These are phyloP conservation scores for Leishmania turanica DNA, from an alignment of 208 protist species.

Conservation along the genomic window DNA sequence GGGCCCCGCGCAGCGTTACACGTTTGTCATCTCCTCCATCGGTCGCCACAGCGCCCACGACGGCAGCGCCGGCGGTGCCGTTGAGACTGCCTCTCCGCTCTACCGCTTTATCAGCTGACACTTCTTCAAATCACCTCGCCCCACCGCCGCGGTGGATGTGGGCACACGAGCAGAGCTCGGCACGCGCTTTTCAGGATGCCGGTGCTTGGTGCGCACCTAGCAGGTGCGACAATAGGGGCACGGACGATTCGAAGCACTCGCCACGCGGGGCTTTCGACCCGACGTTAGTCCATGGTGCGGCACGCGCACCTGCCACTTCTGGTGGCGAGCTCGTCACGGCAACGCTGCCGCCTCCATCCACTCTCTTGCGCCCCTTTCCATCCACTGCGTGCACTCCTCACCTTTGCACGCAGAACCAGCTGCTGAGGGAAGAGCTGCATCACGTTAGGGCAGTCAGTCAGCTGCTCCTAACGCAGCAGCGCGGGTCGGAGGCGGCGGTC, in stretches of 20 bases:
- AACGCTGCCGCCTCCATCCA: background rate
- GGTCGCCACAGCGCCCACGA: background rate
- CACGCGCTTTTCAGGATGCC: background rate
- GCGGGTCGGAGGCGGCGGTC: conserved; percentile 15
- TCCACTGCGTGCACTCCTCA: background rate
- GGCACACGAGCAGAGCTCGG: background rate
- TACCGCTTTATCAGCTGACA: background rate
- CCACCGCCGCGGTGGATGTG: background rate
- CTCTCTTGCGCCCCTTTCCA: background rate
- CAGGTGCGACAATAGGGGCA: background rate
- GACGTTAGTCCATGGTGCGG: background rate
- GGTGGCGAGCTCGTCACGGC: background rate
- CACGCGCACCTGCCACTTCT: background rate
- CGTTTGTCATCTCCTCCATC: conserved; percentile 10
- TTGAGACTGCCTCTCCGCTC: background rate
- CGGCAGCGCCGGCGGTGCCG: background rate
- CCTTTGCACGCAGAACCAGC: conserved; percentile 17
- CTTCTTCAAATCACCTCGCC: background rate
- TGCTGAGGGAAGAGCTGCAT: conserved; percentile 41
- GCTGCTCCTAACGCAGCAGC: conserved; percentile 49
- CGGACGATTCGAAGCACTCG: background rate
- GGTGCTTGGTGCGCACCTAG: background rate
- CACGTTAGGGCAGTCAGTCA: conserved; percentile 42
- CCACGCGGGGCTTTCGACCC: background rate
- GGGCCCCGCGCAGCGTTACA: background rate